Evolutionary conservation across 2,329 filamentous ascomycete species (phyloP).

Genomic region (Botryotinia globosa): DNA sequence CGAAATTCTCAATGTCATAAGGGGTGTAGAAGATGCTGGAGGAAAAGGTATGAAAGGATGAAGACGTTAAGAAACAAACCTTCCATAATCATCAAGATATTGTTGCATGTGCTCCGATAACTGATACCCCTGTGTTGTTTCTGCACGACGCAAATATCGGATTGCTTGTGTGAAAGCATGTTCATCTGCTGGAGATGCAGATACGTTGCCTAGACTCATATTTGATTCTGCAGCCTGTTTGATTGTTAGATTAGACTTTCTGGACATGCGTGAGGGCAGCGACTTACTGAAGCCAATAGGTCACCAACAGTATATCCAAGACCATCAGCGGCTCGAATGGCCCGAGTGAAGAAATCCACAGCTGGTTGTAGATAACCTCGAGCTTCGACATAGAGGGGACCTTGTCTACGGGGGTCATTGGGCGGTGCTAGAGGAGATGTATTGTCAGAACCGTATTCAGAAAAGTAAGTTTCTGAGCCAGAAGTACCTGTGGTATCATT

Average conservation of each 20-base stretch:
- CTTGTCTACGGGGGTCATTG: slow-evolving; percentile 37
- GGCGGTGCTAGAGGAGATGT: slow-evolving; percentile 37
- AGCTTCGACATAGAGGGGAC: slow-evolving; percentile 50
- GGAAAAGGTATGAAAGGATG: not conserved
- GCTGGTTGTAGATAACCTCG: slow-evolving; percentile 50
- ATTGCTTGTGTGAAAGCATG: slow-evolving; percentile 47
- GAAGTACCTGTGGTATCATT: slow-evolving; percentile 35
- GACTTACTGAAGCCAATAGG: slow-evolving; percentile 45
- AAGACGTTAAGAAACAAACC: slow-evolving; percentile 33
- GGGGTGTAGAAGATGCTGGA: not conserved
- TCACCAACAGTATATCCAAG: slow-evolving; percentile 42
- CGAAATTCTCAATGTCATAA: not conserved
- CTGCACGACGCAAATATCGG: slow-evolving; percentile 45
- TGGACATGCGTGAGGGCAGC: not conserved
- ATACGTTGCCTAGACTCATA: slow-evolving; percentile 52
- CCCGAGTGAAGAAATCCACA: slow-evolving; percentile 49
- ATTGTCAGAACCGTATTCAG: slow-evolving; percentile 28
- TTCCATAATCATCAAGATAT: slow-evolving; percentile 48
- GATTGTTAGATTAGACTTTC: not conserved
- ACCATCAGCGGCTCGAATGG: slow-evolving; percentile 44
- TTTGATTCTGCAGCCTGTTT: slow-evolving; percentile 49
- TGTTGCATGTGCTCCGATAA: slow-evolving; percentile 47
- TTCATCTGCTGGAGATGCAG: slow-evolving; percentile 44
- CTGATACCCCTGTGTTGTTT: slow-evolving; percentile 42
- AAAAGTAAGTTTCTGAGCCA: slow-evolving; percentile 10